Base-by-base conservation (phyloP, 23 red algal genomes). In the Rhodosorus marinus region DNA sequence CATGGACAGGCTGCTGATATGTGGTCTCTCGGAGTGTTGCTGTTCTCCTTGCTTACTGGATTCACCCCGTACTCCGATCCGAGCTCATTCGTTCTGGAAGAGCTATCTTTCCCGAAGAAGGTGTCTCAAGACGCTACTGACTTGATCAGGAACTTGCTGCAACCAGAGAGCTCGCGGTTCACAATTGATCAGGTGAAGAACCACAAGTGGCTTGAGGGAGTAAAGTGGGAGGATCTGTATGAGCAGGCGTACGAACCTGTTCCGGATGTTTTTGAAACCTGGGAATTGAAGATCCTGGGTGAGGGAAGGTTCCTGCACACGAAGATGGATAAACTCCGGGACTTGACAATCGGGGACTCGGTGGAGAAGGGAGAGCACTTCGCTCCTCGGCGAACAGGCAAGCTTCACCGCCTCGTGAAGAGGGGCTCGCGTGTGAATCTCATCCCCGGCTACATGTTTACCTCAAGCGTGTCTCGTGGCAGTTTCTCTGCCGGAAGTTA, bases 1-100 rank as follows among this genome's bases (percentile, higher is more conserved):
- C 85, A 95, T 59, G 81, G 77, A 0, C 55, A 69, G 66, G 75
- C 80, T 15, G 77, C 76, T 19, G 88, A 95, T 49, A 55, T 74
- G 15, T 95, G 88, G 88, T 72, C 75, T 3, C 35, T 84, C 0
- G 88, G 88, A 6, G 72, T 95, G 53, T 69, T 95, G 1, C 64
- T 81, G 30, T 95, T 80, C 68, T 70, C 81, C 20, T 66, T 70
- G 35, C 48, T 95, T 28, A 47, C 61, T 2, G 68, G 78, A 3
- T 53, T 55, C 36, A 61, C 76, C 7, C 76, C 88, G 1, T 68
- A 85, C 38, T 43, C 17, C 17, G 11, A 17, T 43, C 38, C 38
- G 17, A 43, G n/a, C n/a, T n/a, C n/a, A 43, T 43, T 17, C 11
- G 38, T 43, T 17, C 11, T 17, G 38, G 11, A 17, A 11, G 38